Percentiles rank a stretch among this genome's conserved stretches.
Evolutionary conservation across 768 basidiomycete genomes (phyloP).

Genomic region (Paxillus involutus): DNA sequence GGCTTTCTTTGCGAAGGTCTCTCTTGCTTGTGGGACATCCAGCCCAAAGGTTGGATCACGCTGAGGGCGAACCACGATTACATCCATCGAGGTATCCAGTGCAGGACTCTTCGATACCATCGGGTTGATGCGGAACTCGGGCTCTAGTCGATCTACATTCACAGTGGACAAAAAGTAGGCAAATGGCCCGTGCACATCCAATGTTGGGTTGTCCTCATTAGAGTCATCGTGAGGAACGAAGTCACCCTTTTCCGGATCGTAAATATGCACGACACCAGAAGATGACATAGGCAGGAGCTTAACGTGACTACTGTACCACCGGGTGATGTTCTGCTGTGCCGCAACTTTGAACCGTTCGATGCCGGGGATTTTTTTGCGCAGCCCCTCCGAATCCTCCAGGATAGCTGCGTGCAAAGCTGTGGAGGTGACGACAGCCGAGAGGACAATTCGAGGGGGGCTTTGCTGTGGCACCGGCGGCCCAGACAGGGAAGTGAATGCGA

Average conservation of each 20-base stretch:
- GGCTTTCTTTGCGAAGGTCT: constrained; percentile 51
- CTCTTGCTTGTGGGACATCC: constrained; percentile 45
- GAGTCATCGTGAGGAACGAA: constrained; percentile 49
- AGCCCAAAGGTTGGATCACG: constrained; percentile 48
- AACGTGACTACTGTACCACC: constrained; percentile 66
- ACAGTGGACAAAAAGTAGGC: constrained; percentile 81
- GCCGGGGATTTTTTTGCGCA: constrained; percentile 69
- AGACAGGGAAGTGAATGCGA: constrained; percentile 52
- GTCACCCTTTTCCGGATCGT: constrained; percentile 47
- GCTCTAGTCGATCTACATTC: constrained; percentile 86
- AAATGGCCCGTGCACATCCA: constrained; percentile 73
- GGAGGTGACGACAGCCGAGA: constrained; percentile 84
- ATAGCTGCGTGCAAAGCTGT: constrained; percentile 85
- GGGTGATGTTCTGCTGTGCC: constrained; percentile 68
- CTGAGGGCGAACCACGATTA: constrained; percentile 74
- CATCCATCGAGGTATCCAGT: constrained; percentile 55
- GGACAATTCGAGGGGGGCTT: constrained; percentile 26
- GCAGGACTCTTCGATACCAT: constrained; percentile 48
- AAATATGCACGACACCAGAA: constrained; percentile 51
- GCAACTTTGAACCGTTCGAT: constrained; percentile 88
- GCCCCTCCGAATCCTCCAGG: constrained; percentile 74
- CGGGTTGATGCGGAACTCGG: constrained; percentile 76
- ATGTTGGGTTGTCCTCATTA: constrained; percentile 31
- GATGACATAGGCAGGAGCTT: constrained; percentile 51
- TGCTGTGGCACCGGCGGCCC: constrained; percentile 27